These are phyloP conservation scores for Leishmania martiniquensis DNA, from an alignment of 208 protist species.

Conservation along the genomic window DNA sequence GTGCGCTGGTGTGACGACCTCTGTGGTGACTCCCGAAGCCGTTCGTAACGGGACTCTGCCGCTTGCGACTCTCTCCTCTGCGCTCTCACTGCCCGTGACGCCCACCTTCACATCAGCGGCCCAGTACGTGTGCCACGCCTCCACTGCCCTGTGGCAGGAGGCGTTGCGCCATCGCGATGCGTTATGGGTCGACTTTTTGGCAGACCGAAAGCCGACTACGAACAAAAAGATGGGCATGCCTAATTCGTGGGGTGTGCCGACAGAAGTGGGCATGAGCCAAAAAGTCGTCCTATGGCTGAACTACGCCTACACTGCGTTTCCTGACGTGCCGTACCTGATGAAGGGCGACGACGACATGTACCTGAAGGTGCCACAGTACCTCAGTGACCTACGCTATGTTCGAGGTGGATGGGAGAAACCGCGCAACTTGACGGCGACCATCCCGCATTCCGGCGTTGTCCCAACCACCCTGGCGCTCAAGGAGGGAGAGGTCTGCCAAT, in stretches of 20 bases:
- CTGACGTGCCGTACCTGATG: conserved; percentile 35
- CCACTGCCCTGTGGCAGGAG: too few species aligned
- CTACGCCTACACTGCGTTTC: conserved; percentile 15
- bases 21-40: background rate
- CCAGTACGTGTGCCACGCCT: background rate
- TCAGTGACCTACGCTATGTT: conserved; percentile 36
- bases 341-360: conserved; percentile 60
- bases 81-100: background rate
- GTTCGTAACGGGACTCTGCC: background rate
- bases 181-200: conserved; percentile 27
- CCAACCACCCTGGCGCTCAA: background rate
- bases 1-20: background rate
- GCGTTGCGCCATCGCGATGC: conserved; percentile 14
- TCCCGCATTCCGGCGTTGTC: background rate
- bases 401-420: background rate
- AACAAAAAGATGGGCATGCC: conserved; percentile 22
- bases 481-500: background rate
- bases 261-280: conserved; percentile 37
- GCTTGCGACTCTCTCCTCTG: background rate
- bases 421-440: background rate
- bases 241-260: conserved; percentile 28
- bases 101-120: background rate
- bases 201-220: conserved; percentile 29
- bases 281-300: conserved; percentile 40
- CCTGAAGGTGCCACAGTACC: conserved; percentile 50